Conservation (phyloP, 2,329 filamentous ascomycete species). For the Anthostomella pinea region DNA sequence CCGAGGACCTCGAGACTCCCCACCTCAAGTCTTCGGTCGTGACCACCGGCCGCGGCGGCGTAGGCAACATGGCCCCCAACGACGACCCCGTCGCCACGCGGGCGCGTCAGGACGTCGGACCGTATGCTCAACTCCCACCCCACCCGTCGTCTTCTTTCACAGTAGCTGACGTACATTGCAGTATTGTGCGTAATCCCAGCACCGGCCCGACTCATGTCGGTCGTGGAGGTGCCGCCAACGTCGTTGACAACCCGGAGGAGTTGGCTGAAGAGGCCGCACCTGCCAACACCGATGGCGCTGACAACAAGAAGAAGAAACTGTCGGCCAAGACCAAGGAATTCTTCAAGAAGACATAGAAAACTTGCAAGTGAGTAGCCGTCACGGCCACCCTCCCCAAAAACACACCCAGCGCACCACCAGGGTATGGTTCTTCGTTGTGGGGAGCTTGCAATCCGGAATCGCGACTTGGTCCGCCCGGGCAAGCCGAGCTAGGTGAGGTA, state of each 20-base stretch:
- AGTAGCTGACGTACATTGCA: slow-evolving; percentile 23
- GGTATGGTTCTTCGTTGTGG: too few relatives aligned
- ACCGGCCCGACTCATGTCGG: slow-evolving; percentile 64
- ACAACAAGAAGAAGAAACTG: slow-evolving; percentile 15
- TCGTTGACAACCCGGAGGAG: slow-evolving; percentile 64
- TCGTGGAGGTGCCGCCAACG: slow-evolving; percentile 73
- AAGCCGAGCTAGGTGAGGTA: too few relatives aligned
- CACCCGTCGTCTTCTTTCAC: slow-evolving; percentile 21
- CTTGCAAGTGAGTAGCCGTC: slow-evolving; percentile 9
- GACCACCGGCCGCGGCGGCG: slow-evolving; percentile 85
- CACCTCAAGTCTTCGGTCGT: slow-evolving; percentile 79
- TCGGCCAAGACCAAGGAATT: slow-evolving; percentile 47
- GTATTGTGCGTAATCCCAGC: slow-evolving; percentile 54
- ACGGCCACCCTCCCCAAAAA: too few relatives aligned
- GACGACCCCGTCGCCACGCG: slow-evolving; percentile 72
- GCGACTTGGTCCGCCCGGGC: too few relatives aligned
- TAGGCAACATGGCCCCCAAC: slow-evolving; percentile 79
- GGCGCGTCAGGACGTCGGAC: slow-evolving; percentile 77
- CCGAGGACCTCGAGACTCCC: slow-evolving; percentile 74
- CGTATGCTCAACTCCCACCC: slow-evolving; percentile 49
- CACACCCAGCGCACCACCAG: too few relatives aligned
- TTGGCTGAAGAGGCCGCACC: too few relatives aligned
- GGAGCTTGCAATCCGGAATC: too few relatives aligned
- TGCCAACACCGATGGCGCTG: too few relatives aligned
- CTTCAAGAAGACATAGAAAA: slow-evolving; percentile 44